Evolutionary conservation across 1,139 yeast genomes (phyloP), one percentile per base, ranked within the genome.

Genomic region (Fermentozyma sake): DNA sequence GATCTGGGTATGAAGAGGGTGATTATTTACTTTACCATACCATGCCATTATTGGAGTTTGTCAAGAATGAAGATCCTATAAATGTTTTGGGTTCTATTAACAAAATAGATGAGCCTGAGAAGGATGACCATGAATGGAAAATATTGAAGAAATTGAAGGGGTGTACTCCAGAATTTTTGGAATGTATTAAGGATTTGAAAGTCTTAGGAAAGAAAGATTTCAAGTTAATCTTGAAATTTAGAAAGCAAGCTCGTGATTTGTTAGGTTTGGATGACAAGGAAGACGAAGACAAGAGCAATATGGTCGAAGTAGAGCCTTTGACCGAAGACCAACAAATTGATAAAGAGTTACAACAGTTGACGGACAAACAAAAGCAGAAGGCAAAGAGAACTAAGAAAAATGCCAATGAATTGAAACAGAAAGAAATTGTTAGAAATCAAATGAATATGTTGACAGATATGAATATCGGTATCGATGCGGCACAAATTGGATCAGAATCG

Each of bases 1-100:
- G 99, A 74, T 84, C 82, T 43, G 99, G 99, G 72, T 91, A 91
- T 61, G 97, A 85, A 37, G 98, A 91, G 51, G 96, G 94, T 29
- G 95, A 91, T 48, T 77, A 83, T 48, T 64, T 79, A 16, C 76
- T 80, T 43, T 84, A 76, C 52, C 91, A 87, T 45, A 76, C 78
- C 11, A 68, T 75, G 64, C 72, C 86, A 12, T 67, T 87, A 5
- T 56, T 86, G 55, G 96, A 91, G 9, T 89, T 91, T 59, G 74
- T 93, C 28, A 72, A 65, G 37, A 71, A 76, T 32, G 91, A 81
- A 23, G 95, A 83, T 37, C 95, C 97, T 8, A 85, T 91, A 29
- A 80, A 80, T 39, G 68, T 80, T 37, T 68, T 93, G 33, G 98
- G 96, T 32, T 63, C 74, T 13, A 69, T 79, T 39, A 79, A 79